Conservation (phyloP, 2,329 filamentous ascomycete genomes). For the Cladobotryum protrusum region DNA sequence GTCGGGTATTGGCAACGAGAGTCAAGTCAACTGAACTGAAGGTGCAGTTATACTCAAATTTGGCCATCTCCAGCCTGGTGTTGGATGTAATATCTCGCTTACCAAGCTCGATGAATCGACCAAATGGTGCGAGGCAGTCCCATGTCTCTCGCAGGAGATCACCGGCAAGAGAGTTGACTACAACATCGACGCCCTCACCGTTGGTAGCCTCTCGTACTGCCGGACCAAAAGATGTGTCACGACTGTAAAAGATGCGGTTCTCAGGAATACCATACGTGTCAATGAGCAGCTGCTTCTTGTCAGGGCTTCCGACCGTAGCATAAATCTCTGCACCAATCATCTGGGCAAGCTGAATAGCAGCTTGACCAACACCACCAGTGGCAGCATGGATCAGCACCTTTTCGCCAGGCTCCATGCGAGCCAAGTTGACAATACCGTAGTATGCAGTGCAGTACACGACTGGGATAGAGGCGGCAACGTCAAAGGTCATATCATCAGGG, state of each 20-base stretch:
- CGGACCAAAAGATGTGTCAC: slow-evolving; percentile 19
- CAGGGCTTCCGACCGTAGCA: slow-evolving; percentile 33
- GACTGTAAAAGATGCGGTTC: slow-evolving; percentile 23
- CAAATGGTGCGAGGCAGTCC: slow-evolving; percentile 38
- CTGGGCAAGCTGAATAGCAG: slow-evolving; percentile 33
- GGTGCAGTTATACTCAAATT: slow-evolving; percentile 41
- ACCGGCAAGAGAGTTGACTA: slow-evolving; percentile 48
- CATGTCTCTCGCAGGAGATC: slow-evolving; percentile 37
- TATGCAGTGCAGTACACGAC: slow-evolving; percentile 37
- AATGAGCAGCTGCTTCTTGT: slow-evolving; percentile 32
- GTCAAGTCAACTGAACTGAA: slow-evolving; percentile 42
- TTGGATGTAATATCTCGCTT: slow-evolving; percentile 32
- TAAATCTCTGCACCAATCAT: slow-evolving; percentile 36
- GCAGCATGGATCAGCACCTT: slow-evolving; percentile 35
- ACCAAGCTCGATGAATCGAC: slow-evolving; percentile 41
- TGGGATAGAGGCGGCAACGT: slow-evolving; percentile 34
- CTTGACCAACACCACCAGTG: slow-evolving; percentile 33
- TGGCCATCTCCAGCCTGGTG: slow-evolving; percentile 41
- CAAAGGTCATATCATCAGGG: slow-evolving; percentile 30
- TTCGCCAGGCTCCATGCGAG: slow-evolving; percentile 31
- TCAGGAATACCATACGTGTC: slow-evolving; percentile 31
- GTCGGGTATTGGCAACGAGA: slow-evolving; percentile 35
- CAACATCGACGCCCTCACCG: slow-evolving; percentile 60
- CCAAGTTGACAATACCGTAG: slow-evolving; percentile 33
- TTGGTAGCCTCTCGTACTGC: slow-evolving; percentile 19